A percentile compares a stretch with the other conserved stretches of the same genome.
Conservation (phyloP, 331 rosid species). For the Stylosanthes scabra region DNA sequence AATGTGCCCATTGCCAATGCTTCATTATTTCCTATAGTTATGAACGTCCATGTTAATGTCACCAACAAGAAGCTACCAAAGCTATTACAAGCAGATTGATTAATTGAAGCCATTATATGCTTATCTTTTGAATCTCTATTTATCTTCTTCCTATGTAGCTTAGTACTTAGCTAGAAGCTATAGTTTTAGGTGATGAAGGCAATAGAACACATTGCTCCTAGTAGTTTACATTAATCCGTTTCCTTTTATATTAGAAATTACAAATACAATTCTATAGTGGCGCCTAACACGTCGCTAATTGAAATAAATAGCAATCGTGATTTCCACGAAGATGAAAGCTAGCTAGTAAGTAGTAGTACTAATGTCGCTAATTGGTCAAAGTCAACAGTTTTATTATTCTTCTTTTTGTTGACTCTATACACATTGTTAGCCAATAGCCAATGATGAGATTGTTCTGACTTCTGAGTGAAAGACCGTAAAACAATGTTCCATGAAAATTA, state of each 20-base stretch:
- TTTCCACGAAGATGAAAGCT: conserved; percentile 44
- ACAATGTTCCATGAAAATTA: not conserved
- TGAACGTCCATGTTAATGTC: conserved; percentile 38
- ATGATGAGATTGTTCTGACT: not conserved
- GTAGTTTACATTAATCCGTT: conserved; percentile 21
- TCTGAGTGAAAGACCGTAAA: not conserved
- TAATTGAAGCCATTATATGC: conserved; percentile 51
- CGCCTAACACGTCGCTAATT: conserved; percentile 33
- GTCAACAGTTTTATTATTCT: conserved; percentile 28
- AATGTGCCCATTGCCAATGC: conserved; percentile 37
- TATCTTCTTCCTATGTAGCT: not conserved
- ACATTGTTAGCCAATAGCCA: conserved; percentile 30
- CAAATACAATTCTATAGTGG: not conserved
- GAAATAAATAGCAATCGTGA: conserved; percentile 54
- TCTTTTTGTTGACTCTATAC: not conserved
- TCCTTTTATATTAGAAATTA: conserved; percentile 13
- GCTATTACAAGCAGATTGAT: conserved; percentile 35
- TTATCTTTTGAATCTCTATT: not conserved
- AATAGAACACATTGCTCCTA: conserved; percentile 14
- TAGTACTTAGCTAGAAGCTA: too few relatives aligned
- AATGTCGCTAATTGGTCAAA: conserved; percentile 16
- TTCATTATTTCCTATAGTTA: conserved; percentile 32
- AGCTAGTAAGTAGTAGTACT: not conserved
- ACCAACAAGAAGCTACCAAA: conserved; percentile 30
- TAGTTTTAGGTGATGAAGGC: not conserved